These are phyloP conservation scores for Melaleuca alternifolia DNA, from an alignment of 345 rosid species.

Conservation along the genomic window DNA sequence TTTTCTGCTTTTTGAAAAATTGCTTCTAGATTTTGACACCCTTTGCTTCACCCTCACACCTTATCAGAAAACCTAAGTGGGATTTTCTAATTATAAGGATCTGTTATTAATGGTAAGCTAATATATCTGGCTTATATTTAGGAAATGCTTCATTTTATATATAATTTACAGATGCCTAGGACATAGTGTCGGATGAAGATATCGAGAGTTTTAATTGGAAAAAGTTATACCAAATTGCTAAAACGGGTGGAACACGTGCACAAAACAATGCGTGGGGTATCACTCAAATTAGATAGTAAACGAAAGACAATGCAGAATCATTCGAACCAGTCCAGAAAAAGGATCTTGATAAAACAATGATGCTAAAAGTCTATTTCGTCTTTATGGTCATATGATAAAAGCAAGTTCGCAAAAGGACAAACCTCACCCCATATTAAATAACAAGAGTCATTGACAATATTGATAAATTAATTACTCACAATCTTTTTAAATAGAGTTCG, in stretches of 20 bases:
- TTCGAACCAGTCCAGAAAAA: not conserved
- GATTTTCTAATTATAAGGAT: not conserved
- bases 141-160: not conserved
- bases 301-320: no score
- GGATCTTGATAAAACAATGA: not conserved
- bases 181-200: fast-evolving
- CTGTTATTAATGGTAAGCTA: not conserved
- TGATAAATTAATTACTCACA: not conserved
- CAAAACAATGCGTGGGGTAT: no score
- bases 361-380: not conserved
- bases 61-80: not conserved
- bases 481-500: not conserved
- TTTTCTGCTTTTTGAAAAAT: not conserved
- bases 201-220: not conserved
- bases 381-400: not conserved
- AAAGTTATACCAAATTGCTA: not conserved
- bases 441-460: not conserved
- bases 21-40: not conserved
- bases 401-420: not conserved
- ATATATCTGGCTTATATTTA: not conserved
- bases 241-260: no score
- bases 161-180: not conserved
- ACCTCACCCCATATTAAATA: not conserved
- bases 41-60: not conserved
- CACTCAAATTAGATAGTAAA: no score